Percentiles rank a stretch among this genome's conserved stretches.
Evolutionary conservation across 129 eudicot genomes (phyloP).

Genomic region (Mikania micrantha): DNA sequence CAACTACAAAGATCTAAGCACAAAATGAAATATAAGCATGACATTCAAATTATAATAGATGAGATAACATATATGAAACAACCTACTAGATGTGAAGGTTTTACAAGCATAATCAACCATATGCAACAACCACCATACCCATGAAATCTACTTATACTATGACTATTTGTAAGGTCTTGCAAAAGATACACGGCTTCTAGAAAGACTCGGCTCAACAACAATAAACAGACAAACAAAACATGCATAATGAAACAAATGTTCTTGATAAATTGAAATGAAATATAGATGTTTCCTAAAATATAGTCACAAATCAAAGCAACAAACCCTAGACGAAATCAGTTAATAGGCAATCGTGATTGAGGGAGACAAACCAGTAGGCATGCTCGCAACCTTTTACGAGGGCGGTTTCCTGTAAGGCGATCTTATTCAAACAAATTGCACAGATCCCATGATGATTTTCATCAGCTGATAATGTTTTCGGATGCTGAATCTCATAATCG

Average conservation of each 20-base stretch:
- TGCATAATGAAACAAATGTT: no score
- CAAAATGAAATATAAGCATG: neutral
- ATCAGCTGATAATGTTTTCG: constrained; percentile 9
- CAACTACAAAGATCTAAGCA: neutral
- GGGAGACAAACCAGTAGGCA: constrained; percentile 84
- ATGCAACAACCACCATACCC: no score
- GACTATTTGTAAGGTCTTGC: no score
- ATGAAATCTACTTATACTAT: no score
- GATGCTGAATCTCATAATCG: constrained; percentile 4
- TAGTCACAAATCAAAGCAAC: neutral
- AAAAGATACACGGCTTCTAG: no score
- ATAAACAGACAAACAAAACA: no score
- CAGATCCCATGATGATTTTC: constrained; percentile 56
- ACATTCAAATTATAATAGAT: neutral
- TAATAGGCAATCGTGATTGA: neutral
- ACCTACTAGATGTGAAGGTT: neutral
- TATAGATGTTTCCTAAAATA: neutral
- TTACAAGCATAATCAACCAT: neutral
- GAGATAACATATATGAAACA: neutral
- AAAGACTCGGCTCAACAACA: no score
- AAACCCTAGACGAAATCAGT: neutral
- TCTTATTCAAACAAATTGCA: constrained; percentile 87
- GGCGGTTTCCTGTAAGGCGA: constrained; percentile 78
- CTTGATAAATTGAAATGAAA: no score
- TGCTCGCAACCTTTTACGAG: constrained; percentile 99